Conservation (phyloP, 2,329 filamentous ascomycete species). For the Microthyrium microscopicum region DNA sequence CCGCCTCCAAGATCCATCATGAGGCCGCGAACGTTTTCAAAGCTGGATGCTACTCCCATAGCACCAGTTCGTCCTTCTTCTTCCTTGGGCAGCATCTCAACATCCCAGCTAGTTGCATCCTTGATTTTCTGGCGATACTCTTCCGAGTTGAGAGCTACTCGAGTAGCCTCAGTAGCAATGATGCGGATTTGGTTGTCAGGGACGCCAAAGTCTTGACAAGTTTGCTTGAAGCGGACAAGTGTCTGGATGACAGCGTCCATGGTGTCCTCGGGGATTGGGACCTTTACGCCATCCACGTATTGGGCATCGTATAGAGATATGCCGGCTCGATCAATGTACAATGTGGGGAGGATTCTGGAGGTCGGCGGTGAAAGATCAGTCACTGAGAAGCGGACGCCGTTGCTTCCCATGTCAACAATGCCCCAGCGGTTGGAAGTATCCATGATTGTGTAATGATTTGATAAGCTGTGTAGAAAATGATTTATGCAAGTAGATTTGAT, state of each 20-base stretch:
- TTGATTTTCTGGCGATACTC: conserved; percentile 52
- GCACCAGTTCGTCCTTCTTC: conserved; percentile 74
- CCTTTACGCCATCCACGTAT: conserved; percentile 28
- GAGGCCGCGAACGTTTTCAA: conserved; percentile 53
- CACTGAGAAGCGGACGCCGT: conserved; percentile 86
- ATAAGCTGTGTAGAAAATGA: background rate
- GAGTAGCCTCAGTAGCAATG: conserved; percentile 78
- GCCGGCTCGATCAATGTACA: conserved; percentile 61
- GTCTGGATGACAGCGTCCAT: conserved; percentile 51
- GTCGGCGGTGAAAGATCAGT: conserved; percentile 58
- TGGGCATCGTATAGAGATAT: conserved; percentile 82
- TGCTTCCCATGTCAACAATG: conserved; percentile 50
- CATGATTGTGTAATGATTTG: background rate
- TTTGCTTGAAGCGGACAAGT: conserved; percentile 52
- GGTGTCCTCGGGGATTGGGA: conserved; percentile 39
- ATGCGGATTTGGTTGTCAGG: conserved; percentile 48
- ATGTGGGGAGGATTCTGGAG: conserved; percentile 55
- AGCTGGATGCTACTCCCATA: conserved; percentile 63
- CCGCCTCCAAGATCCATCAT: conserved; percentile 79
- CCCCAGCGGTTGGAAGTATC: background rate
- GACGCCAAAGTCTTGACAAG: conserved; percentile 55
- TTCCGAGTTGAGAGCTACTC: conserved; percentile 57
- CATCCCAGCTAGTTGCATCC: conserved; percentile 45
- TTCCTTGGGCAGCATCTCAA: conserved; percentile 57
- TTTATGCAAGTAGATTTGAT: background rate